Evolutionary conservation across 805 yeast genomes (phyloP).

Genomic region (Hanseniaspora hatyaiensis): DNA sequence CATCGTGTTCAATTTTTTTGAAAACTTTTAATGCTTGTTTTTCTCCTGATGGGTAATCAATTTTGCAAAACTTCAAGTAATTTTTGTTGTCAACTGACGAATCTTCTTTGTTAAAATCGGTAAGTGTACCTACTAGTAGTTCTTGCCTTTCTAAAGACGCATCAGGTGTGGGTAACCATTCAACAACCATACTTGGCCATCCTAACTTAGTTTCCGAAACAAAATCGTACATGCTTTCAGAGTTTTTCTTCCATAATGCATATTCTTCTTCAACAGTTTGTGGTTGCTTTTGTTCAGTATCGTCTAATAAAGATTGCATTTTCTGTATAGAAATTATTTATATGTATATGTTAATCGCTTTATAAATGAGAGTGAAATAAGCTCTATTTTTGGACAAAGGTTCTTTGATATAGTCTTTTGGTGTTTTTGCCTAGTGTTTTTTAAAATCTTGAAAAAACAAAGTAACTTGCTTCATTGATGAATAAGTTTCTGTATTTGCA

Average conservation of each 20-base stretch:
- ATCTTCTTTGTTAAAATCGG: constrained; percentile 28
- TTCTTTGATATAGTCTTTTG: too few species aligned
- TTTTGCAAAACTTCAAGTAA: constrained; percentile 52
- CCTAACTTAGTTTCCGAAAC: constrained; percentile 67
- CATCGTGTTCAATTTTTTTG: constrained; percentile 47
- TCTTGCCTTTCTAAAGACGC: constrained; percentile 34
- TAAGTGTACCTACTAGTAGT: constrained; percentile 49
- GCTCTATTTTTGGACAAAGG: too few species aligned
- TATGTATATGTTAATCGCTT: not conserved
- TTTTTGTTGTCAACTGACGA: constrained; percentile 59
- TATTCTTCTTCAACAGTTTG: constrained; percentile 44
- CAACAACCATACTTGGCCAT: constrained; percentile 74
- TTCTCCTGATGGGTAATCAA: constrained; percentile 42
- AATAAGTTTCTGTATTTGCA: not conserved
- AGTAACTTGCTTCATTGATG: too few species aligned
- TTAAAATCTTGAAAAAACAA: too few species aligned
- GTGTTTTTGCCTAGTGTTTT: too few species aligned
- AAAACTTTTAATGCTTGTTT: constrained; percentile 46
- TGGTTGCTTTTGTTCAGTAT: constrained; percentile 24
- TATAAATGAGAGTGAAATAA: too few species aligned
- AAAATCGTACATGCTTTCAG: constrained; percentile 71
- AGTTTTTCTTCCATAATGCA: constrained; percentile 68
- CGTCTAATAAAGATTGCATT: constrained; percentile 16
- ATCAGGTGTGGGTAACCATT: constrained; percentile 51
- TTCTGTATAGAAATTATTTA: not conserved